Base-by-base conservation (phyloP, 148 eudicot species). In the Heliamphora exappendiculata region DNA sequence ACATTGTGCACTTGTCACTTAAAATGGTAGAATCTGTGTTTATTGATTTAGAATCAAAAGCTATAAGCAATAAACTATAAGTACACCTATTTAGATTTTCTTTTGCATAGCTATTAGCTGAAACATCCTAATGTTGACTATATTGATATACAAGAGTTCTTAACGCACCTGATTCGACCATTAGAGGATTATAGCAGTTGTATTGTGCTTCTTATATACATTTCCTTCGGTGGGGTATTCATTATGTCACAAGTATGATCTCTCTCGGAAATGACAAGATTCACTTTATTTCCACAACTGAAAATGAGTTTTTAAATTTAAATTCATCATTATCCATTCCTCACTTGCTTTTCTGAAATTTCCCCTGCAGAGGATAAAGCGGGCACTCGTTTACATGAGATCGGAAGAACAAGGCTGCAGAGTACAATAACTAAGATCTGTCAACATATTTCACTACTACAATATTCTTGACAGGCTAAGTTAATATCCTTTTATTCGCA, bases 331-430 rank as follows among this genome's bases (percentile, higher is more conserved):
- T 64, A 22, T 44, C 19, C 42, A 2, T 76, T 6, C 3, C 49
- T 50, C 13, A 6, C 6, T 26, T 31, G 3, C 58, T 39, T 39
- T 63, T 55, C 28, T 34, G 44, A n/a, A 64, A 24, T 26, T 50
- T 41, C 31, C 29, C n/a, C n/a, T 79, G 81, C 88, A 89, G 93
- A 87, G 93, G 77, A 86, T 89, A 76, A 71, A 70, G 26, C 77
- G 89, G 29, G 93, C 81, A 55, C 84, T 89, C 1, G 73, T 88
- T 63, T 89, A 67, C 75, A 83, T 89, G 37, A 88, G 85, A 80
- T 85, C 82, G 72, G 86, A 87, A 81, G 91, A 88, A 76, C 93
- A 86, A 81, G 87, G 87, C 64, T 89, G 93, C 53, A 72, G 78
- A 41, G 53, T 87, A 55, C 92, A 89, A 79, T 87, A 12, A 64